Conservation (phyloP, 495 filamentous ascomycete species). For the Aspergillus sparsus region DNA sequence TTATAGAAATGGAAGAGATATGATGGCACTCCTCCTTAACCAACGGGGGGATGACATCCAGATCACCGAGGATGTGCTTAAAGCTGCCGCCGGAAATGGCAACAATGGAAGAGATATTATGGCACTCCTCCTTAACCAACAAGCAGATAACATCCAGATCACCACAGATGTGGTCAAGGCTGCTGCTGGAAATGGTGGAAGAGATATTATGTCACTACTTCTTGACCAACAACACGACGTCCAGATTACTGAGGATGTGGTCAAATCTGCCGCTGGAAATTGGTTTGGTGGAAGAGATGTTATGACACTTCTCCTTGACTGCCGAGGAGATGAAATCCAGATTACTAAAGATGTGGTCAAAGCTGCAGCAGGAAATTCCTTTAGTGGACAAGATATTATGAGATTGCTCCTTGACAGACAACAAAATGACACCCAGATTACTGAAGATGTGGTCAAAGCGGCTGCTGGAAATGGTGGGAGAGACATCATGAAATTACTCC, state of each 20-base stretch:
- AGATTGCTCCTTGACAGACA: background rate
- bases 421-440: background rate
- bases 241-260: too few relatives aligned
- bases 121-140: background rate
- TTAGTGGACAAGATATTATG: too few relatives aligned
- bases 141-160: background rate
- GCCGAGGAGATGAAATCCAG: too few relatives aligned
- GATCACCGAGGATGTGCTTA: background rate
- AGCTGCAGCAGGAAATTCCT: too few relatives aligned
- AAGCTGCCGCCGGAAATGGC: background rate
- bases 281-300: too few relatives aligned
- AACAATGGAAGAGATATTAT: background rate
- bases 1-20: too few relatives aligned
- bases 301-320: too few relatives aligned
- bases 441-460: background rate
- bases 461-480: background rate
- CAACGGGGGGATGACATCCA: background rate
- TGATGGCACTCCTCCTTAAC: background rate
- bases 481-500: background rate
- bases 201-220: background rate
- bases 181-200: background rate
- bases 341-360: too few relatives aligned
- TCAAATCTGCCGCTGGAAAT: too few relatives aligned
- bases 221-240: background rate
- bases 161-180: background rate